A percentile compares a stretch with the other conserved stretches of the same genome.
Conservation (phyloP, 352 stramenopile species). For the Pythium phragmiticola region DNA sequence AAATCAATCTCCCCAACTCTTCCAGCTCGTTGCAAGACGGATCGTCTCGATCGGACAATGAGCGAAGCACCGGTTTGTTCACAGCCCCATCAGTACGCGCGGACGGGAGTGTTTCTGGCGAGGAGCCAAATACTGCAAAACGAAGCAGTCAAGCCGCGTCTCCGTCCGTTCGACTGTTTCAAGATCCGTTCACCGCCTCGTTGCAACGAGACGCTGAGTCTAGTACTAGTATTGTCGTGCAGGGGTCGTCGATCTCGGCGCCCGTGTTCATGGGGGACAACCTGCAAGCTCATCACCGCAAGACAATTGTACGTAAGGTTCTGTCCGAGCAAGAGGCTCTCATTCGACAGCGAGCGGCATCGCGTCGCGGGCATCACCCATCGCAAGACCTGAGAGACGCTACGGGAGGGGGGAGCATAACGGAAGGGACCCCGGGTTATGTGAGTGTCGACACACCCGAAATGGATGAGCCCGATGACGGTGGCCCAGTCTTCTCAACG, state of each 20-base stretch:
- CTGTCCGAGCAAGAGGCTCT: constrained; percentile 35
- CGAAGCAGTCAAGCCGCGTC: neutral
- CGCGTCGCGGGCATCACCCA: neutral
- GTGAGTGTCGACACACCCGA: neutral
- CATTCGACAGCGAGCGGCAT: neutral
- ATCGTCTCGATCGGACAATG: neutral
- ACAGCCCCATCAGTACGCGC: neutral
- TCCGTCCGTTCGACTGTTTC: neutral
- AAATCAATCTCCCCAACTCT: neutral
- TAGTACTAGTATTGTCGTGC: neutral
- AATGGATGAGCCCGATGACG: neutral
- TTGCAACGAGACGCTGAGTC: neutral
- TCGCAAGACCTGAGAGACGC: neutral
- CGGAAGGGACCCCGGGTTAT: neutral
- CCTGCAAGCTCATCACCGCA: constrained; percentile 22
- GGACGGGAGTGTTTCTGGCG: neutral
- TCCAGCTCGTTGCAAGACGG: neutral
- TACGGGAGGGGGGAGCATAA: neutral
- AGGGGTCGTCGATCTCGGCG: constrained; percentile 11
- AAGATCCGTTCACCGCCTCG: neutral
- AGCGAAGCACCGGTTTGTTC: neutral
- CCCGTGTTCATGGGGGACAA: neutral
- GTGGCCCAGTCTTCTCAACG: constrained; percentile 8
- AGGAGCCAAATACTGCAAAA: neutral
- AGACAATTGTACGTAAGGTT: constrained; percentile 41